Base-by-base conservation (phyloP, 2,329 filamentous ascomycete species). In the Fusarium sp. region DNA sequence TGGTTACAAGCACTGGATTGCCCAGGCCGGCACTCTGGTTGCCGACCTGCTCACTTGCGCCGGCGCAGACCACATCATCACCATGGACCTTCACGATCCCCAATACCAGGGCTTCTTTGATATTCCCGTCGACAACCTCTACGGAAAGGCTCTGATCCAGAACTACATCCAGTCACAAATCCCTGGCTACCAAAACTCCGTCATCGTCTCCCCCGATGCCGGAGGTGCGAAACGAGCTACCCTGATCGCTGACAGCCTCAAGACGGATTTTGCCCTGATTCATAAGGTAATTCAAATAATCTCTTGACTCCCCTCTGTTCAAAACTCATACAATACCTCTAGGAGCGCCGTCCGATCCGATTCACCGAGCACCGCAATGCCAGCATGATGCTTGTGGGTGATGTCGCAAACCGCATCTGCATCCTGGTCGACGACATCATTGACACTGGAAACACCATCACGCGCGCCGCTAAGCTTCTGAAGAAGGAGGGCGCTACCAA, bases 21-120 rank as follows among this genome's bases (percentile, higher is more conserved):
- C 97, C 25, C 97, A 98, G 85, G 95, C 97, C 48, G 97, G 97
- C 70, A 98, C 95, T 34, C 89, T 99, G 67, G 93, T 99, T 58
- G 97, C 97, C 60, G 95, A 98, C 82, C 90, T 99, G 52, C 88
- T 99, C 75, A 98, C 95, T 45, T 98, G 95, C 84, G 96, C 97
- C 73, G 97, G 97, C 75, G 95, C 97, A 54, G 96, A 99, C 83
- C 97, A 98, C 84, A 93, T 97, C 81, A 98, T 98, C 82, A 98
- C 96, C 35, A 97, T 99, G 94, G 97, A 99, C 81, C 89, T 99
- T 62, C 95, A 97, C 82, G 96, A 98, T 83, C 94, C 95, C 48
- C 95, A 99, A 84, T 98, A 98, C 81, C 97, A 99, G 84, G 97
- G 97, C 64, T 99, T 98, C 88, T 98, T 99, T 81, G 96, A 99